phyloP scores from a whole-genome alignment of 805 yeast genomes.

The Nakazawaea molendinolei region DNA sequence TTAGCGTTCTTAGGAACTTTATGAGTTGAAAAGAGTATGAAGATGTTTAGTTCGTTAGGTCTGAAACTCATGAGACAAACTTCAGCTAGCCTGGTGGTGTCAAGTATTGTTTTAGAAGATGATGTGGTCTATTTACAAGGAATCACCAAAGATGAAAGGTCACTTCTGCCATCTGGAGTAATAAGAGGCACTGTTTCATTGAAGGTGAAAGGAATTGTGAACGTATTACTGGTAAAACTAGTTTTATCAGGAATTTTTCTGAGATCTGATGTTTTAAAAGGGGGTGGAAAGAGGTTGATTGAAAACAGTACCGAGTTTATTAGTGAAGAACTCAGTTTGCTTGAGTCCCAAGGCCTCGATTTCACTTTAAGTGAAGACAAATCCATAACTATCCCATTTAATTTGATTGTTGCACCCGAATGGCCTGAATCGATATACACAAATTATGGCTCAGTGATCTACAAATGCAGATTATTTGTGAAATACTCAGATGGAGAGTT shows the following conservation, averaged over 20 bases:
- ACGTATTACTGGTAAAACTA: background rate
- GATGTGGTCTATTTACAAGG: conserved; percentile 2
- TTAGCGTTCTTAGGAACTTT: no score
- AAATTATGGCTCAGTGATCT: conserved; percentile 2
- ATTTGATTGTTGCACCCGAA: conserved; percentile 1
- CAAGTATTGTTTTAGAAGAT: conserved; percentile 1
- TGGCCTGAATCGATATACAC: conserved; percentile 6
- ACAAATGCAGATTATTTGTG: background rate
- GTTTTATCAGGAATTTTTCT: background rate
- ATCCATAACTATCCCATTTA: conserved; percentile 1
- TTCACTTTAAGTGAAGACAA: background rate
- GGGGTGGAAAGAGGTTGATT: background rate
- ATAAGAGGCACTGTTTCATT: conserved; percentile 2
- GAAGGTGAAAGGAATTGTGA: background rate
- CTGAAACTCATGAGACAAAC: no score
- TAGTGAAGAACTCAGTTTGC: background rate
- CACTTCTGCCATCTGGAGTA: background rate
- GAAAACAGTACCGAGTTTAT: background rate
- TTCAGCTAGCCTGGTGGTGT: no score
- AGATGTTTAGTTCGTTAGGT: no score
- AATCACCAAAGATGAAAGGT: conserved; percentile 1
- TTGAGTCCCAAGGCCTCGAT: background rate
- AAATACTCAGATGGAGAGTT: background rate
- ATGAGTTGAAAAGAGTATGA: no score
- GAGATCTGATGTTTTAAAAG: conserved; percentile 1